Conservation (phyloP, 2,329 filamentous ascomycete species). For the Cercospora sp. region DNA sequence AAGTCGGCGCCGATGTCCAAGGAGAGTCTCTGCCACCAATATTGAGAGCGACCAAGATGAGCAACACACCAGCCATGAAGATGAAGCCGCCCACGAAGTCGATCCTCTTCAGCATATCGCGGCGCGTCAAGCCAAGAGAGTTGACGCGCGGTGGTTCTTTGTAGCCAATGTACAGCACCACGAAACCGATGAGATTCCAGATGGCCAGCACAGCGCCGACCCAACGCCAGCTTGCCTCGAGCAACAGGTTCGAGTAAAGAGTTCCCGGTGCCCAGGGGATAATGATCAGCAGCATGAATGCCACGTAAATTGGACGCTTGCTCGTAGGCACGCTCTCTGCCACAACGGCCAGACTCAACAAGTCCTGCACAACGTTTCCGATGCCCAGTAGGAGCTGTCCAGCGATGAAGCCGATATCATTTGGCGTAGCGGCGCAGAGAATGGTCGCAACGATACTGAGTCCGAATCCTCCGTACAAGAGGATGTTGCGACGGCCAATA, state of each 20-base stretch:
- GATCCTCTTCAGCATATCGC: constrained; percentile 1
- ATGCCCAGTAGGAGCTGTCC: background rate
- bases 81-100: background rate
- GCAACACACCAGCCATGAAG: background rate
- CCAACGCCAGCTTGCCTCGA: background rate
- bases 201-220: background rate
- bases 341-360: constrained; percentile 1
- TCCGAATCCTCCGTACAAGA: constrained; percentile 2
- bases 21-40: background rate
- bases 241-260: background rate
- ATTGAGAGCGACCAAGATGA: background rate
- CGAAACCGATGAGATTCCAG: background rate
- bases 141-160: constrained; percentile 1
- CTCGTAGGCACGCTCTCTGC: background rate
- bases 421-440: background rate
- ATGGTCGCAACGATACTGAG: background rate
- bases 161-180: background rate
- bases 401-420: background rate
- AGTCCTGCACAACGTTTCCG: background rate
- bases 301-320: background rate
- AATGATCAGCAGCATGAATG: constrained; percentile 1
- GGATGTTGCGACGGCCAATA: background rate
- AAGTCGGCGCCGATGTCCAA: background rate
- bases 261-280: constrained; percentile 2
- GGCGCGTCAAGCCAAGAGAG: background rate